Percentiles rank a stretch among this genome's conserved stretches.
phyloP scores from a whole-genome alignment of 164 flowering plant species.

The Macadamia integrifolia region DNA sequence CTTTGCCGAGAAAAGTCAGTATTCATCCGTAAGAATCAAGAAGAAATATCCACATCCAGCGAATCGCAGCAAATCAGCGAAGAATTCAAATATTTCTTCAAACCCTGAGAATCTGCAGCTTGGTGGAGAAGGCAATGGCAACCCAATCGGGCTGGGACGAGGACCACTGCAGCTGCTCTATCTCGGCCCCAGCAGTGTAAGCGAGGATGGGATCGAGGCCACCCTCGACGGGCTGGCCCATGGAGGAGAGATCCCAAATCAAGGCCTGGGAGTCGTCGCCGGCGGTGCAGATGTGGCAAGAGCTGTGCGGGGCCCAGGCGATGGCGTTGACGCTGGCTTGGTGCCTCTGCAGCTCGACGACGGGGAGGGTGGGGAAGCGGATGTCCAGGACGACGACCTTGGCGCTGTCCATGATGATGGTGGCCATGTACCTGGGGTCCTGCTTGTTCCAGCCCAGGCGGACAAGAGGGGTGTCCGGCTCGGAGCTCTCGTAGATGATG shows the following conservation, averaged over 20 bases:
- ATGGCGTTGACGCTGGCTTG: conserved; percentile 63
- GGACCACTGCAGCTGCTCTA: neutral
- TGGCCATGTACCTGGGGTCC: conserved; percentile 92
- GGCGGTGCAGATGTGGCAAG: conserved; percentile 90
- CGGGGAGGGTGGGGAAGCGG: neutral
- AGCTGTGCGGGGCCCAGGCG: conserved; percentile 95
- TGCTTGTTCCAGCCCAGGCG: conserved; percentile 93
- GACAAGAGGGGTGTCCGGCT: conserved; percentile 78
- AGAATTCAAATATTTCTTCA: neutral
- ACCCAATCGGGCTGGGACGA: conserved; percentile 1
- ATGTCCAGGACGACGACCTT: neutral
- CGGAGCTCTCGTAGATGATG: conserved; percentile 84
- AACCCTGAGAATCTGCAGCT: neutral
- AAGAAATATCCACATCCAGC: too few relatives aligned
- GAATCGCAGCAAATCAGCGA: too few relatives aligned
- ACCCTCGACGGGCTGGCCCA: conserved; percentile 55
- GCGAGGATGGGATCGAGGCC: neutral
- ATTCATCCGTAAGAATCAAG: too few relatives aligned
- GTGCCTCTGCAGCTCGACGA: neutral
- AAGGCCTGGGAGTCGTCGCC: conserved; percentile 73
- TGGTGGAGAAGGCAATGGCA: neutral
- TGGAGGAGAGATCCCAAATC: conserved; percentile 43
- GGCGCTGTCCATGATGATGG: conserved; percentile 26
- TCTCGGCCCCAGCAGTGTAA: neutral
- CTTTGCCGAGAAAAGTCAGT: too few relatives aligned